Base-by-base conservation (phyloP, 225 moss, liverwort and hornwort species). In the Rhytidiadelphus loreus region DNA sequence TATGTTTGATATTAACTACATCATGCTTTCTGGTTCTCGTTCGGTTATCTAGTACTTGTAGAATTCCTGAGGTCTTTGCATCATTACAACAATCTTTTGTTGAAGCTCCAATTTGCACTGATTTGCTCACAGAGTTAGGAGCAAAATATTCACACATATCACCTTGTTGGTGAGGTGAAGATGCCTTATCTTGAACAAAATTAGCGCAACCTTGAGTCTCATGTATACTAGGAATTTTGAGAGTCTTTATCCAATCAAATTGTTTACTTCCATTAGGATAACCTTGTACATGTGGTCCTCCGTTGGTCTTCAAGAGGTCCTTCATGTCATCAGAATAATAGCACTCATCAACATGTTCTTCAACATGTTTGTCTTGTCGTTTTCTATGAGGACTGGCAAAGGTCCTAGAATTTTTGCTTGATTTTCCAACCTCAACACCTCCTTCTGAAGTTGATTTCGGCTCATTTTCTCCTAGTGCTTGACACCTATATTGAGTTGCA, bases 201-300 rank as follows among this genome's bases (percentile, higher is more conserved):
- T 88, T 84, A 44, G 53, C 33, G 72, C 65, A 79, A 60, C 39
- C 76, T 57, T 88, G 79, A 78, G 74, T 70, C 53, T 84, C 73
- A 61, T 89, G 91, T 61, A 86, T 91, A 76, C 77, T 74, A 87
- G 56, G 43, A 75, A 91, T 91, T 69, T 95, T 94, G 59, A 97
- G 88, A 61, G 91, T 90, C 88, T 97, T 98, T 25, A 98, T 92
- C 96, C 97, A 98, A 71, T 98, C 96, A 37, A 97, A 89, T 80
- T 92, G 94, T 85, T 91, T 94, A 73, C 83, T 95, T 46, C 92
- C 92, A 57, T 95, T 92, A 24, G 93, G 95, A 87, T 92, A 93
- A 30, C 84, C 88, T 63, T 89, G 91, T 44, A 89, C 83, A 63
- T 87, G 86, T 83, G 80, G 60, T 88, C 92, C 88, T 53, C 87